Base-by-base conservation (phyloP, 306 rosid species). In the Bauhinia variegata region DNA sequence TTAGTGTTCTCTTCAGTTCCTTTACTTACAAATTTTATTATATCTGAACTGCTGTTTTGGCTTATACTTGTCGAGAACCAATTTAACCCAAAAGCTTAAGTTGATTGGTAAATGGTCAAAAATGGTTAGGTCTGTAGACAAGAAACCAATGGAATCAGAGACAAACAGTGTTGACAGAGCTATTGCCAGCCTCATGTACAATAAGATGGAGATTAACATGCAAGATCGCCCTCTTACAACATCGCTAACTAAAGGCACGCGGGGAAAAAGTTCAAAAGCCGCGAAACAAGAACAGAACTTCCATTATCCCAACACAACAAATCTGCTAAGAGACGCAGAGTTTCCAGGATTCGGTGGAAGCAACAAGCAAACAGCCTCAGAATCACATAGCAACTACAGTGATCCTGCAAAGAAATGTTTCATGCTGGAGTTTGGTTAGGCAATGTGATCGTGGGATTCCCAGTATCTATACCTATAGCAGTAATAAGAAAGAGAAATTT, bases 181-280 rank as follows among this genome's bases (percentile, higher is more conserved):
- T n/a, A 76, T 85, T 28, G 96, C 96, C 9, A 87, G 78, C 76
- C 89, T 90, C 78, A 85, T 87, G 89, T 90, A 85, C 82, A 87
- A 78, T 59, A 79, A 78, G 68, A 80, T 60, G 66, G 89, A 85
- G 36, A 54, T 50, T 2, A 71, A 64, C 52, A 54, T 31, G 6
- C 75, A 62, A 74, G 82, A 74, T 54, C 70, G 68, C 65, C 66
- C 84, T 64, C 56, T 55, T 4, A 60, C 80, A 54, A 41, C 34
- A 28, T 5, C 2, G 17, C 75, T 47, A 67, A 68, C 39, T 6
- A 56, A 64, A 0, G 33, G n/a, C 18, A 54, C 18, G 8, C 64
- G 5, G 11, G 63, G 77, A 46, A 16, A 63, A 56, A 54, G 19
- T 44, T 78, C 75, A 41, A 61, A 39, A 54, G 30, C 55, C 67